phyloP scores from a whole-genome alignment of 2,329 filamentous ascomycete species.

The Aspergillus sp. region DNA sequence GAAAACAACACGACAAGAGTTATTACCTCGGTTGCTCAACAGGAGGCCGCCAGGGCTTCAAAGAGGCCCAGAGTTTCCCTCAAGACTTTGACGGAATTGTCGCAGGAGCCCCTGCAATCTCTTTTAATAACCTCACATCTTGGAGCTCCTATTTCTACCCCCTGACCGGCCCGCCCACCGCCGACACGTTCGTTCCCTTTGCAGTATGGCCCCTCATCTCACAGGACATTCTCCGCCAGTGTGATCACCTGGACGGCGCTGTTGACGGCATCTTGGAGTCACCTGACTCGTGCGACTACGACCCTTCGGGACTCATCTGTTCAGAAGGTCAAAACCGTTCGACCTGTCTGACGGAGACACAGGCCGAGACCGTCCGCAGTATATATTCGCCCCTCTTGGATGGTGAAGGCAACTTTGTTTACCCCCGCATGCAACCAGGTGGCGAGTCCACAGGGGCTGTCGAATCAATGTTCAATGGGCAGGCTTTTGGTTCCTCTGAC shows the following conservation, averaged over 20 bases:
- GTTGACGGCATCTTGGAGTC: slow-evolving; percentile 35
- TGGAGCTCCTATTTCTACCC: slow-evolving; percentile 42
- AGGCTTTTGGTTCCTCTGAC: slow-evolving; percentile 35
- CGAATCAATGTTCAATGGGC: slow-evolving; percentile 31
- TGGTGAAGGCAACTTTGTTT: slow-evolving; percentile 23
- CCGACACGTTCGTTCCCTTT: slow-evolving; percentile 22
- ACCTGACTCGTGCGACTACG: slow-evolving; percentile 28
- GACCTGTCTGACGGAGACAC: slow-evolving; percentile 26
- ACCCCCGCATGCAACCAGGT: slow-evolving; percentile 32
- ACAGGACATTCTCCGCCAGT: slow-evolving; percentile 32
- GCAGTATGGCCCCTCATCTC: slow-evolving; percentile 28
- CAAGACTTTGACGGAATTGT: slow-evolving; percentile 47
- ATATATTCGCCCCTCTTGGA: slow-evolving; percentile 29
- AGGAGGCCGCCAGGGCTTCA: slow-evolving; percentile 47
- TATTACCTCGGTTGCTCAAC: slow-evolving; percentile 47
- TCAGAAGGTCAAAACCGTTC: slow-evolving; percentile 9
- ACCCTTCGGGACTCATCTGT: slow-evolving; percentile 29
- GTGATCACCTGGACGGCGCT: slow-evolving; percentile 27
- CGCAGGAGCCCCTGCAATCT: slow-evolving; percentile 40
- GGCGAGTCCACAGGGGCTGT: slow-evolving; percentile 19
- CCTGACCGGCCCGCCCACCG: slow-evolving; percentile 33
- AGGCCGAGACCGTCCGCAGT: slow-evolving; percentile 26
- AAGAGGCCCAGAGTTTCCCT: slow-evolving; percentile 41
- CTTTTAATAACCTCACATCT: slow-evolving; percentile 40
- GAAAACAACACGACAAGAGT: slow-evolving; percentile 35